phyloP scores from a whole-genome alignment of 2,329 filamentous ascomycete genomes.

The Dactylellina cionopaga region DNA sequence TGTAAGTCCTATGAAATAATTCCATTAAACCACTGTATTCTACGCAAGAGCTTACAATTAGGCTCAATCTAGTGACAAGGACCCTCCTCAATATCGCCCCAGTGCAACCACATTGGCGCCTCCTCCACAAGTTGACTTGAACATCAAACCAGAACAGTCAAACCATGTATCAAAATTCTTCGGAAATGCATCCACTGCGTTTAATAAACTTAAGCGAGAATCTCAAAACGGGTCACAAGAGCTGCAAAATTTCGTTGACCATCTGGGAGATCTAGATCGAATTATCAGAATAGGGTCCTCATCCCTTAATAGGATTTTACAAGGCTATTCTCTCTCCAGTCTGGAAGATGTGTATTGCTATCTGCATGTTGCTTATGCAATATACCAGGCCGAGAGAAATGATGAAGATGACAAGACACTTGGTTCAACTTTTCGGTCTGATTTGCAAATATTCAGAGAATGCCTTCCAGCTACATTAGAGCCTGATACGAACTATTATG shows the following conservation, averaged over 20 bases:
- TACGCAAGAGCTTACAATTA: too few species aligned
- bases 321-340: not conserved
- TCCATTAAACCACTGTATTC: too few species aligned
- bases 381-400: not conserved
- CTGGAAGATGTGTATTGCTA: constrained; percentile 19
- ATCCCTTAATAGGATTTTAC: not conserved
- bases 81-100: too few species aligned
- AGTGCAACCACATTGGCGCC: too few species aligned
- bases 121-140: too few species aligned
- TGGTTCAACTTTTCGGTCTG: not conserved
- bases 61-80: too few species aligned
- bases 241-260: not conserved
- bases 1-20: too few species aligned
- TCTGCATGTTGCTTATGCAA: constrained; percentile 7
- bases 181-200: constrained; percentile 3
- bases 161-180: too few species aligned
- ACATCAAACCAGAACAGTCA: too few species aligned
- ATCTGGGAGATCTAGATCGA: not conserved
- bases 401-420: not conserved
- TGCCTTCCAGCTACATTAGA: not conserved
- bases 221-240: not conserved
- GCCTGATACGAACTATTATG: too few species aligned
- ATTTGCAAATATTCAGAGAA: constrained; percentile 3
- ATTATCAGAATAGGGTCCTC: not conserved
- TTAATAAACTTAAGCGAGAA: not conserved